Conservation (phyloP, 179 eudicot species). For the Beta lomatogona region DNA sequence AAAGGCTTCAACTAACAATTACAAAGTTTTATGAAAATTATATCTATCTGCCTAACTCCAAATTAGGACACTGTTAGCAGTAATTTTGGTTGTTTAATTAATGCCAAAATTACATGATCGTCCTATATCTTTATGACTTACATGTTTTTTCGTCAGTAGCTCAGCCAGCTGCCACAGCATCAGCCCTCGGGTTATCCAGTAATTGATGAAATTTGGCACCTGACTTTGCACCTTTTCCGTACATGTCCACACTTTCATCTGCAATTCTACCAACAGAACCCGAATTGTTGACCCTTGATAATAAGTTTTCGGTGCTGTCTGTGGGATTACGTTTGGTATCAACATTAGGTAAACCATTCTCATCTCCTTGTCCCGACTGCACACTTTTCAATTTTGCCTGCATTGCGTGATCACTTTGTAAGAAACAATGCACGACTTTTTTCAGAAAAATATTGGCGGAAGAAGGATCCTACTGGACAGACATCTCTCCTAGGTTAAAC, state of each 20-base stretch:
- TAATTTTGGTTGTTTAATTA: conserved; percentile 56
- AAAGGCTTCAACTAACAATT: conserved; percentile 21
- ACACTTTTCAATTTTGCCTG: conserved; percentile 63
- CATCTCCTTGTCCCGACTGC: conserved; percentile 42
- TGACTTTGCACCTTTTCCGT: conserved; percentile 49
- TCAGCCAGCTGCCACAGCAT: conserved; percentile 88
- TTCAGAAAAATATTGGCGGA: too few species aligned
- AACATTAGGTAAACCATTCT: conserved; percentile 23
- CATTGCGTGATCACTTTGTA: conserved; percentile 8
- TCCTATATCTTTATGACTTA: conserved; percentile 26
- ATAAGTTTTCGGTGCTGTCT: conserved; percentile 71
- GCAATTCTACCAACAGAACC: conserved; percentile 43
- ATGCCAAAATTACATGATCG: conserved; percentile 59
- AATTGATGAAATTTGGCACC: conserved; percentile 84
- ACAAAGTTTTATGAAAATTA: conserved; percentile 16
- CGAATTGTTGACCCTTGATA: conserved; percentile 71
- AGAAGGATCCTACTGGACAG: too few species aligned
- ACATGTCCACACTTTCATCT: conserved; percentile 48
- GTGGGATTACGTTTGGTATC: conserved; percentile 39
- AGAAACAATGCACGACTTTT: background rate
- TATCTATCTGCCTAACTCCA: conserved; percentile 30
- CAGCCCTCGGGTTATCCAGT: conserved; percentile 66
- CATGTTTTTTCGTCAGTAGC: conserved; percentile 11
- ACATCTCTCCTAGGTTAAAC: too few species aligned
- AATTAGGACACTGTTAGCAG: conserved; percentile 50